Evolutionary conservation across 2,329 filamentous ascomycete genomes (phyloP).

Genomic region (Dactylellina drechsleri): DNA sequence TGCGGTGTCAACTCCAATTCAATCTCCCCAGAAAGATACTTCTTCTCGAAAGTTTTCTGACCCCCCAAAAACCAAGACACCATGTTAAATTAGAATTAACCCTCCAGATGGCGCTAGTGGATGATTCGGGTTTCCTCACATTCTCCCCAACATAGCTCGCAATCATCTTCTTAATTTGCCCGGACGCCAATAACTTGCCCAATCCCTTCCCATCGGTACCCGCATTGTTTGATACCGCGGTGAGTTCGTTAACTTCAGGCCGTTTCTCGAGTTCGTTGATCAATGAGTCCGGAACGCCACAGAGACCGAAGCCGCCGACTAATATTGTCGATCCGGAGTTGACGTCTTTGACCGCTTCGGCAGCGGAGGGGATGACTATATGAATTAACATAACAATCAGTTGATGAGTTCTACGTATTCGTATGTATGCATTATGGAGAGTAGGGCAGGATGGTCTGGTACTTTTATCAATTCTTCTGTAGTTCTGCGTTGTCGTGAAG

Average conservation of each 20-base stretch:
- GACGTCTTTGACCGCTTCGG: constrained; percentile 76
- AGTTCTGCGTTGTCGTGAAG: constrained; percentile 52
- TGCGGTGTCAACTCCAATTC: constrained; percentile 81
- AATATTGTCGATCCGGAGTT: constrained; percentile 76
- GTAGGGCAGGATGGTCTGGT: not conserved
- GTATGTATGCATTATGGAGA: not conserved
- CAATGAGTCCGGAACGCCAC: constrained; percentile 79
- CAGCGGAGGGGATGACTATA: constrained; percentile 65
- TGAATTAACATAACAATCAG: not conserved
- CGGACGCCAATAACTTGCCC: constrained; percentile 73
- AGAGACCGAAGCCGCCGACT: constrained; percentile 84
- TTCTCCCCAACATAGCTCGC: constrained; percentile 81
- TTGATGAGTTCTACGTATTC: not conserved
- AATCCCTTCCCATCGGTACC: constrained; percentile 76
- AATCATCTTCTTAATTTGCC: constrained; percentile 77
- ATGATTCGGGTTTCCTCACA: constrained; percentile 41
- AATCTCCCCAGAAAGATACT: constrained; percentile 78
- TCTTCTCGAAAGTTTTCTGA: constrained; percentile 74
- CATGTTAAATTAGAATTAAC: not conserved
- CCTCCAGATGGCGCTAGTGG: not conserved
- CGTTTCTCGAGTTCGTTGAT: constrained; percentile 72
- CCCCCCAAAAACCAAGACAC: not conserved
- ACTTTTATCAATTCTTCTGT: constrained; percentile 45
- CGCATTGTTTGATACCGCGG: constrained; percentile 83
- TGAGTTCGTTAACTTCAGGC: constrained; percentile 64